Evolutionary conservation across 495 filamentous ascomycete species (phyloP).

Genomic region (Penicillium malachiteum): DNA sequence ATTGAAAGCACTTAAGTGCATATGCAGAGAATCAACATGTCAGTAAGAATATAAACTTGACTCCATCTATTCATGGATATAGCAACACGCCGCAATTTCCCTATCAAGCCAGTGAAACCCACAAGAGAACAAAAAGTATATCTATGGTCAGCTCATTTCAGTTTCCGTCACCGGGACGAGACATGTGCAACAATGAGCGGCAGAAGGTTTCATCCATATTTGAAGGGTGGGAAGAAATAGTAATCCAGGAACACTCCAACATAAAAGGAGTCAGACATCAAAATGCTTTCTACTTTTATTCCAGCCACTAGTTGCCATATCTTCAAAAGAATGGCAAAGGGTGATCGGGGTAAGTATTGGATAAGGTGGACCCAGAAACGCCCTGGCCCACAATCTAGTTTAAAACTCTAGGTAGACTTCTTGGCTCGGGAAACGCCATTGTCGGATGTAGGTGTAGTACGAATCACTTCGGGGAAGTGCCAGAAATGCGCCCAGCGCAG

Average conservation of each 20-base stretch:
- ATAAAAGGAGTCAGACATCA: background rate
- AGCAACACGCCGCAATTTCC: conserved; percentile 14
- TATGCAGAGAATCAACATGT: background rate
- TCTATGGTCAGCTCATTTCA: conserved; percentile 9
- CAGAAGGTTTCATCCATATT: conserved; percentile 1
- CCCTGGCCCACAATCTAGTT: background rate
- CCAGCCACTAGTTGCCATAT: background rate
- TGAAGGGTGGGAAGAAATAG: background rate
- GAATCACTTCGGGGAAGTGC: conserved; percentile 65
- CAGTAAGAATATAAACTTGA: conserved; percentile 4
- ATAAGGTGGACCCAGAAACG: background rate
- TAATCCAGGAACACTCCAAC: background rate
- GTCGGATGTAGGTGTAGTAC: conserved; percentile 20
- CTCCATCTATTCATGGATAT: conserved; percentile 11
- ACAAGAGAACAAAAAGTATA: conserved; percentile 7
- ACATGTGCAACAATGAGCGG: conserved; percentile 3
- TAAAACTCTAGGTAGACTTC: conserved; percentile 37
- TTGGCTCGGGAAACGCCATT: conserved; percentile 38
- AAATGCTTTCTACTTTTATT: background rate
- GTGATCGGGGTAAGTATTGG: background rate
- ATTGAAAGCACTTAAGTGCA: conserved; percentile 1
- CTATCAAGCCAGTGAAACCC: conserved; percentile 1
- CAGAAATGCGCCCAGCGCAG: conserved; percentile 69
- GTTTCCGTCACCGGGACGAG: conserved; percentile 13
- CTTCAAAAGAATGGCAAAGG: background rate